A percentile compares a stretch with the other conserved stretches of the same genome.
Conservation (phyloP, 1,284 basidiomycete genomes). For the Puccinia coronata region DNA sequence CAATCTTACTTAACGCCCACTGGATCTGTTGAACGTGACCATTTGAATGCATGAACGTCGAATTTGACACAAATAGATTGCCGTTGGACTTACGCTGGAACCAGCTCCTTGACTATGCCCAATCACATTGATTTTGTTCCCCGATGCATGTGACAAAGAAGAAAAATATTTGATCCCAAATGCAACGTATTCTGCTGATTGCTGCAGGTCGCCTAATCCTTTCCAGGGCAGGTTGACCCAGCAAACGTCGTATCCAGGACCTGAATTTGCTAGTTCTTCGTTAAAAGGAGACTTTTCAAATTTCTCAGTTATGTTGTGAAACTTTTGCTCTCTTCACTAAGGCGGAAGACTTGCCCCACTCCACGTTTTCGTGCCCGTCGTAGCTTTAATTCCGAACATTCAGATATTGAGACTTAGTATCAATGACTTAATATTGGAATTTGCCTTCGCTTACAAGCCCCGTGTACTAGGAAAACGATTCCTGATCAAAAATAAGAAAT, state of each 20-base stretch:
- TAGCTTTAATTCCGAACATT: background rate
- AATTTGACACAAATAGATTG: background rate
- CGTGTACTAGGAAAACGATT: constrained; percentile 35
- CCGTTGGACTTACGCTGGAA: constrained; percentile 50
- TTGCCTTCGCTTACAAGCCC: constrained; percentile 1
- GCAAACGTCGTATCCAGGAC: constrained; percentile 57
- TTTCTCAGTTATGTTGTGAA: background rate
- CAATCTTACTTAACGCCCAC: constrained; percentile 43
- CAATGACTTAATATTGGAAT: background rate
- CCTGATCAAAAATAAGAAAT: background rate
- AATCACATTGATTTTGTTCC: constrained; percentile 55
- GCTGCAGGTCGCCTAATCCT: constrained; percentile 55
- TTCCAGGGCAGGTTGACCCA: constrained; percentile 56
- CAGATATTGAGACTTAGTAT: background rate
- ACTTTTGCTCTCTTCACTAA: background rate
- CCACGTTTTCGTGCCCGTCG: constrained; percentile 35
- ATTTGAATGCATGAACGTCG: constrained; percentile 22
- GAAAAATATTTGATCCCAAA: constrained; percentile 55
- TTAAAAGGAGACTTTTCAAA: constrained; percentile 52
- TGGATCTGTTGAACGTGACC: constrained; percentile 13
- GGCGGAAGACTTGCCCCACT: constrained; percentile 2
- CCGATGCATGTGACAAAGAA: constrained; percentile 52
- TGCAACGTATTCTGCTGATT: constrained; percentile 58
- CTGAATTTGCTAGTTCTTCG: constrained; percentile 50
- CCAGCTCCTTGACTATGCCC: constrained; percentile 58